These are phyloP conservation scores for Arthrobotrys sphaeroides DNA, from an alignment of 2,329 filamentous ascomycete species.

Conservation along the genomic window DNA sequence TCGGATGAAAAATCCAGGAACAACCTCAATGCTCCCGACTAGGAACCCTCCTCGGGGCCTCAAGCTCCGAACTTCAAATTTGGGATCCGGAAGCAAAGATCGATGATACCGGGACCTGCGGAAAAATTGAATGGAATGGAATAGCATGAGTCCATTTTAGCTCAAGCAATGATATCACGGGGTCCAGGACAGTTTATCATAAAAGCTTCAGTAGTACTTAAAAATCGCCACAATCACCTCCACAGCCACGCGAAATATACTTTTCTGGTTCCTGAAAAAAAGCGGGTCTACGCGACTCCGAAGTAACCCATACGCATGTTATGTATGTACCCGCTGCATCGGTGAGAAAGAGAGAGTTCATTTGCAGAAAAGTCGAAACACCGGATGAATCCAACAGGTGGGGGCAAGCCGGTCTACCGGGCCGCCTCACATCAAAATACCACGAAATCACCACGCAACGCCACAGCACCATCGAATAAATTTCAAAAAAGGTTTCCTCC, in stretches of 20 bases:
- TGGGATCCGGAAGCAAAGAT: slow-evolving; percentile 7
- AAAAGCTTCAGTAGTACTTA: not conserved
- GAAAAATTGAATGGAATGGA: not conserved
- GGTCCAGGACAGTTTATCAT: not conserved
- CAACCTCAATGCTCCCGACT: not conserved
- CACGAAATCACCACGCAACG: slow-evolving; percentile 10
- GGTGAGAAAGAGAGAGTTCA: not conserved
- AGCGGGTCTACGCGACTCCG: not conserved
- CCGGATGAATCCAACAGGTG: slow-evolving; percentile 28
- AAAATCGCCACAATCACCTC: not conserved
- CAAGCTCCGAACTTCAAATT: slow-evolving; percentile 13
- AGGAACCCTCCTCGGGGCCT: slow-evolving; percentile 12
- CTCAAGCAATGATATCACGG: slow-evolving; percentile 11
- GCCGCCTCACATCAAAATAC: not conserved
- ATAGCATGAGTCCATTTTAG: not conserved
- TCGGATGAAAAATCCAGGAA: not conserved
- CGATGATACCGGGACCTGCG: not conserved
- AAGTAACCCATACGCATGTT: not conserved
- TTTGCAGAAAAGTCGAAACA: slow-evolving; percentile 14
- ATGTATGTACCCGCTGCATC: not conserved
- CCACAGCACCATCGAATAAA: not conserved
- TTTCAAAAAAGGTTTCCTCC: not conserved
- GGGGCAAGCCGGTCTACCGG: slow-evolving; percentile 20
- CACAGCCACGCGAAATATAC: slow-evolving; percentile 9
- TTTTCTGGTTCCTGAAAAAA: not conserved